phyloP scores from a whole-genome alignment of 2,329 filamentous ascomycete genomes.

The Diaporthe sp. region DNA sequence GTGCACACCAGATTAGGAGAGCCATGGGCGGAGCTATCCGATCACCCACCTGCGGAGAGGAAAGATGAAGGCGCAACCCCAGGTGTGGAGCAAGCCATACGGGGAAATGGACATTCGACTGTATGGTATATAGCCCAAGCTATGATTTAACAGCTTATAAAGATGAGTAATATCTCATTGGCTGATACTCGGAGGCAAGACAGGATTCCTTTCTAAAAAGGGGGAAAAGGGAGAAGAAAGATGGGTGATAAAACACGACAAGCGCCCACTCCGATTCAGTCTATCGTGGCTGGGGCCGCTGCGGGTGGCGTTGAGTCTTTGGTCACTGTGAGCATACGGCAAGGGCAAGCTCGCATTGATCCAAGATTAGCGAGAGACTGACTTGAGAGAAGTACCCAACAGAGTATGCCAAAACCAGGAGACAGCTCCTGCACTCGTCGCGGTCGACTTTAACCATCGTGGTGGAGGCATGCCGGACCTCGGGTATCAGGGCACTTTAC shows the following conservation, averaged over 20 bases:
- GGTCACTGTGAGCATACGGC: background rate
- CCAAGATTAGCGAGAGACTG: background rate
- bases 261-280: background rate
- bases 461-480: slow-evolving; percentile 13
- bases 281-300: background rate
- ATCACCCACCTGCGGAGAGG: background rate
- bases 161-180: background rate
- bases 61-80: background rate
- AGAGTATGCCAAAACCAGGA: slow-evolving; percentile 39
- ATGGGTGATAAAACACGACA: background rate
- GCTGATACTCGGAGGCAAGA: background rate
- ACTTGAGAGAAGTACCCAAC: background rate
- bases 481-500: slow-evolving; percentile 36
- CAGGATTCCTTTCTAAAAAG: background rate
- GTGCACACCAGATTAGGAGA: background rate
- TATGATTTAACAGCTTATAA: background rate
- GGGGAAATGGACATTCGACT: background rate
- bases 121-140: background rate
- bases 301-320: background rate
- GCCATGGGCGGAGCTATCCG: slow-evolving; percentile 1
- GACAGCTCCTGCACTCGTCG: slow-evolving; percentile 36
- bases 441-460: slow-evolving; percentile 30
- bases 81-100: background rate
- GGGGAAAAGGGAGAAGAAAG: background rate
- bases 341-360: background rate